Conservation (phyloP, 176 grass and related monocot genomes). For the Themeda triandra region DNA sequence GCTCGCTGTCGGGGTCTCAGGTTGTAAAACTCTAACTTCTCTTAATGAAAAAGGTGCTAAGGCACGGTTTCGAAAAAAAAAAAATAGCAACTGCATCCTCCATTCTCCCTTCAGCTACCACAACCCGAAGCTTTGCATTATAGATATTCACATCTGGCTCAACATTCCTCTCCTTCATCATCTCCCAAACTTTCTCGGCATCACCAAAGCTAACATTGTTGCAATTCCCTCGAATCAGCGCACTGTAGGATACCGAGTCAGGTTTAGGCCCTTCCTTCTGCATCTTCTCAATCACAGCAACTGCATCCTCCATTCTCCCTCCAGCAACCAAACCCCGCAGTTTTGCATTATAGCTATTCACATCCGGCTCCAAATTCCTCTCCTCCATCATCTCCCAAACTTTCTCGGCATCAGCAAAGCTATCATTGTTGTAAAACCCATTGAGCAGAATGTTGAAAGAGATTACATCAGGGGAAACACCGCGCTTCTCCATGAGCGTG, state of each 20-base stretch:
- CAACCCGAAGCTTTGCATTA: background rate
- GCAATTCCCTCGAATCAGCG: slow-evolving; percentile 45
- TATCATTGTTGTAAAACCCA: slow-evolving; percentile 30
- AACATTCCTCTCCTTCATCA: too few relatives aligned
- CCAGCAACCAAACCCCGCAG: slow-evolving; percentile 39
- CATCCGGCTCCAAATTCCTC: slow-evolving; percentile 38
- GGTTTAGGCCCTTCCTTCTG: slow-evolving; percentile 45
- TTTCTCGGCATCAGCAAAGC: slow-evolving; percentile 26
- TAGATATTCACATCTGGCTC: too few relatives aligned
- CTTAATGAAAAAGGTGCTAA: too few relatives aligned
- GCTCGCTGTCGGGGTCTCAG: too few relatives aligned
- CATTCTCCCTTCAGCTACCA: too few relatives aligned
- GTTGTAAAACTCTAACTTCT: too few relatives aligned
- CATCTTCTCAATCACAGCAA: slow-evolving; percentile 40
- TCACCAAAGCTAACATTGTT: background rate
- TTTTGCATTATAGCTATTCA: slow-evolving; percentile 55
- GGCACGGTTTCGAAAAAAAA: too few relatives aligned
- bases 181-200: too few relatives aligned
- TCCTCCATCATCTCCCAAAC: slow-evolving; percentile 60
- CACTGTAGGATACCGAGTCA: slow-evolving; percentile 51
- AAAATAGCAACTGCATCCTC: too few relatives aligned
- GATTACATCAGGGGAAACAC: slow-evolving; percentile 22
- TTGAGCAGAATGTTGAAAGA: slow-evolving; percentile 55
- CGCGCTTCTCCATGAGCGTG: slow-evolving; percentile 49
- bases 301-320: slow-evolving; percentile 38